Evolutionary conservation across 140 eudicot species (phyloP).

Genomic region (Ambrosia hybrid): DNA sequence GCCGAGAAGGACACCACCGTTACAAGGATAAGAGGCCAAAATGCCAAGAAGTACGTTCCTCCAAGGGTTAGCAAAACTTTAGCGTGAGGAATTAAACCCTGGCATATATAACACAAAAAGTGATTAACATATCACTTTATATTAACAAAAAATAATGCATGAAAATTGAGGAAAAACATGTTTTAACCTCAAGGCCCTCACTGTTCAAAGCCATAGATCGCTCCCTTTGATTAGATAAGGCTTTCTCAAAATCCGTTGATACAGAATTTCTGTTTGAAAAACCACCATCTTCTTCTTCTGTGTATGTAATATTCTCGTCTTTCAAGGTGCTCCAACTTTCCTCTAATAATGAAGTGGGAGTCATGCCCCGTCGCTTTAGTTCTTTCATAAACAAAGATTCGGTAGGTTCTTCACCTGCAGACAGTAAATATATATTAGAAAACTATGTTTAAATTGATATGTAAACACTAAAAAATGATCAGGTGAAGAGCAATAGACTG

Average conservation of each 20-base stretch:
- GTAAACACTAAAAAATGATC: conserved; percentile 1
- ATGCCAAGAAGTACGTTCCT: conserved; percentile 72
- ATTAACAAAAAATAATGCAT: neutral
- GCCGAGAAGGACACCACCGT: conserved; percentile 61
- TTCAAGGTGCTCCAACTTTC: conserved; percentile 47
- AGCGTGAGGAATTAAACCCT: conserved; percentile 85
- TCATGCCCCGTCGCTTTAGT: conserved; percentile 78
- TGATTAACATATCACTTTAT: conserved; percentile 11
- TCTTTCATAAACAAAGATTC: conserved; percentile 97
- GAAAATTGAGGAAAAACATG: neutral
- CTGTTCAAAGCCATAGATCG: conserved; percentile 81
- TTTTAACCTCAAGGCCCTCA: conserved; percentile 90
- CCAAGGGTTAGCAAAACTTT: conserved; percentile 71
- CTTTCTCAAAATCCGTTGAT: conserved; percentile 59
- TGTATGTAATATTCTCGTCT: conserved; percentile 61
- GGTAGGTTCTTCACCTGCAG: conserved; percentile 84
- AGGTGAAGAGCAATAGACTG: neutral
- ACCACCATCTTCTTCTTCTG: conserved; percentile 75
- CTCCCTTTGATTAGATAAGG: conserved; percentile 74
- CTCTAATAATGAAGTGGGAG: conserved; percentile 81
- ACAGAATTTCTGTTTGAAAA: conserved; percentile 60
- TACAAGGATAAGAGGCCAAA: conserved; percentile 71
- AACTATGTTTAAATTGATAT: neutral
- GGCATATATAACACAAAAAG: conserved; percentile 18
- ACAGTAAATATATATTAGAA: conserved; percentile 6